Evolutionary conservation across 257 asterid species (phyloP), one percentile per base, ranked within the genome.

Genomic region (Leptodermis oblonga): DNA sequence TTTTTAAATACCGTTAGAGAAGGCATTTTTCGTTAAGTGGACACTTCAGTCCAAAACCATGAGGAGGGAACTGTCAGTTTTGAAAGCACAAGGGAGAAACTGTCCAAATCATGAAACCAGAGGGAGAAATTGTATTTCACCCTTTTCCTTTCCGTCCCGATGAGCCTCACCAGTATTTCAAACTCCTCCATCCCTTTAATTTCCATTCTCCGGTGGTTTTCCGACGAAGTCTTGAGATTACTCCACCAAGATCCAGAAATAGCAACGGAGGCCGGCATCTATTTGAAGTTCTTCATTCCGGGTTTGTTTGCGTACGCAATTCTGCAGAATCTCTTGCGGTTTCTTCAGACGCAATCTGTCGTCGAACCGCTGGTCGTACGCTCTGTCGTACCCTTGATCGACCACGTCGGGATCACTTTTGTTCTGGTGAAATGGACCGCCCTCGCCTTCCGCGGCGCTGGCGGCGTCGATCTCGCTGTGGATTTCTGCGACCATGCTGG

Each of bases 281-380:
- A 87, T 65, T 10, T 91, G 67, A 89, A 72, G 79, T 83, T 64
- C 14, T 82, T 91, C 5, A 86, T 89, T 37, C 96, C 97, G 0
- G 96, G 87, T 31, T 77, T 91, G 3, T 74, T 91, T 68, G 93
- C 96, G 0, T 87, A 86, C 13, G 93, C 95, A 0, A 17, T 87
- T 22, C 7, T 89, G 65, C 91, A 91, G 69, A 87, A 88, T 52
- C 62, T 87, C 9, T 30, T 88, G 82, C 80, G 95, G 62, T 91
- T 91, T 74, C 82, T 87, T 61, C 97, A 89, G 80, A 76, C 95
- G 13, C 97, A 91, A 51, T 80, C 81, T 8, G 73, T 86, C 14
- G 76, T 89, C 0, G 0, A 71, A 37, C 95, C 97, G 2, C 67
- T 91, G 37, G 87, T 87, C 9, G 55, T 79, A 23, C 87, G 88